Evolutionary conservation across 306 rosid genomes (phyloP), one percentile per base, ranked within the genome.

Genomic region (Ochetophila trinervis): DNA sequence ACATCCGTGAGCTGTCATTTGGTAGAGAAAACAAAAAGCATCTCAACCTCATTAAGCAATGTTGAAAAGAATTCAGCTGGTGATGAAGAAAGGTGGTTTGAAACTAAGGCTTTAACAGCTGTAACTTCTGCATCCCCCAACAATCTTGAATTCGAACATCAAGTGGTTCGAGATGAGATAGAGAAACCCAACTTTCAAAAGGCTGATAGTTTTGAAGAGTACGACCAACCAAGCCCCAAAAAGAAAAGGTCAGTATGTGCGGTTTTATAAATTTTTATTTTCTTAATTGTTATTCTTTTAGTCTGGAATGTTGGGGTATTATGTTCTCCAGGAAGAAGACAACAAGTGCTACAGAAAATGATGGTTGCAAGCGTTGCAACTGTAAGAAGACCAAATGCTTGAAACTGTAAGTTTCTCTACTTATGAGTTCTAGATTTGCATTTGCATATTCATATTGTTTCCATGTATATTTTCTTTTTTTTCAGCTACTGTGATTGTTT

Each of bases 401-500:
- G 81, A 87, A 90, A 78, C 90, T 90, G 97, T 90, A 70, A 78
- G 96, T 56, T 58, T 35, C 32, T 77, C 65, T 65, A 45, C 40
- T 47, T 66, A 32, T 69, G 34, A 48, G 17, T 73, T n/a, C 58
- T 4, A 58, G 9, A 10, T 44, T 69, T 45, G 10, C 35, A 55
- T 50, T 19, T 20, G 21, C 14, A 40, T 59, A 45, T 71, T 11
- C 18, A 14, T 20, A 12, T 27, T 27, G 12, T 58, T 32, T 56
- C 54, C 68, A 60, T 47, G 64, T 58, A 60, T 50, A 66, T 58
- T 50, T 23, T 14, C 68, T 63, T 57, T 61, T 24, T 63, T 57
- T 61, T 24, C 83, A 90, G 92, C 73, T 90, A 90, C 44, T 90
- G 97, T 58, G 87, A 87, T 18, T 90, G 97, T 70, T 90, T 90